Base-by-base conservation (phyloP, 441 rosid species). In the Gossypium trilobum region DNA sequence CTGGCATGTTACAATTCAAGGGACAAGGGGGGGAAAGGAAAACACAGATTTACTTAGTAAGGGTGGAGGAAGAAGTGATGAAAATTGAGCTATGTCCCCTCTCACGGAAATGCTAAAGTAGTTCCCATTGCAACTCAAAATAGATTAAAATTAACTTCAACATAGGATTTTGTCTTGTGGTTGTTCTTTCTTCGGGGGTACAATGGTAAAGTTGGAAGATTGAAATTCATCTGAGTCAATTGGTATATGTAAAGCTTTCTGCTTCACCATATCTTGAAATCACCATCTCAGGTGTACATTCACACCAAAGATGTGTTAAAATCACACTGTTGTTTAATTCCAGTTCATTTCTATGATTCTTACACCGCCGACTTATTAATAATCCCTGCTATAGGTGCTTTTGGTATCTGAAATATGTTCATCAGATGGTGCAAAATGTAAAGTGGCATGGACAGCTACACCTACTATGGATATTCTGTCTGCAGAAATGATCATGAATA, bases 401-500 rank as follows among this genome's bases (percentile, higher is more conserved):
- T 76, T 79, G 62, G 97, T 91, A 60, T 80, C 85, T 19, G 90
- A 91, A 70, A 73, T 94, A 5, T 90, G 90, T 83, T 84, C 80
- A 17, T 27, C 61, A 64, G 83, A 78, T 63, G 84, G 84, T 75
- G 80, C 83, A 68, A 80, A 78, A 68, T 89, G 93, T 78, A 73
- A 11, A 55, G 87, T 86, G 13, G 79, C 86, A 16, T 94, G 89
- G 87, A 82, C 87, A 16, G 90, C 86, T 60, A 83, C 89, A 59
- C 96, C 97, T 31, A 76, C 84, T 56, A 90, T 89, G 97, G 91
- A 87, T 78, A 87, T 94, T 76, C 84, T 86, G 27, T 82, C 90
- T 72, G 89, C 83, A 25, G 78, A 85, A 68, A 75, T 74, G 44
- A 64, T 79, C 67, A 91, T 94, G 98, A 85, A 82, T 72, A 86